A percentile compares a stretch with the other conserved stretches of the same genome.
Evolutionary conservation across 2,329 filamentous ascomycete species (phyloP).

Genomic region (Fusarium tjaetaba): DNA sequence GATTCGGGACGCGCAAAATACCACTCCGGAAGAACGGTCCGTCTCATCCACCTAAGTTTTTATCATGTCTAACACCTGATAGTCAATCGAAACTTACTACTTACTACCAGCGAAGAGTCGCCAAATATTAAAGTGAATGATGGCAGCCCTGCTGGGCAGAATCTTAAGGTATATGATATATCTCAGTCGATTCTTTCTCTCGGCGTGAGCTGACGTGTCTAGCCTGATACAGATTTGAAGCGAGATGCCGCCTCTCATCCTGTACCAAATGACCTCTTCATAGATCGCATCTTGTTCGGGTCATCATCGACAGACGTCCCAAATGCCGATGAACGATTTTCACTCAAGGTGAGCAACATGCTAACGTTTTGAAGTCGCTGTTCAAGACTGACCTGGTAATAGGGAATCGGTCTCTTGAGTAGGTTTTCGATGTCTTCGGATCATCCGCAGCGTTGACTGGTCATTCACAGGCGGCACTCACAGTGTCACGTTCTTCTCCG

Average conservation of each 20-base stretch:
- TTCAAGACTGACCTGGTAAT: not conserved
- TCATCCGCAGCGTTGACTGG: too few species aligned
- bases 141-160: accelerated
- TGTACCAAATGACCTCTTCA: constrained; percentile 5
- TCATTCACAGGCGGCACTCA: constrained; percentile 19
- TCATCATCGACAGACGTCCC: not conserved
- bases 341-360: constrained; percentile 21
- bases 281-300: constrained; percentile 26
- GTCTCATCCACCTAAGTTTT: not conserved
- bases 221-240: not conserved
- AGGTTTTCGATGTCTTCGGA: not conserved
- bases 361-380: accelerated
- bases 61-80: not conserved
- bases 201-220: accelerated
- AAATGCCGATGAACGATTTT: constrained; percentile 10
- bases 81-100: not conserved
- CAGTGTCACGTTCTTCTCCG: constrained; percentile 37
- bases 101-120: accelerated
- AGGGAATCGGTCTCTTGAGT: constrained; percentile 40
- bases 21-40: constrained; percentile 32
- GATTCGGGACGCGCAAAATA: constrained; percentile 34
- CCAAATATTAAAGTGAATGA: not conserved
- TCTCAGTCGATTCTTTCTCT: accelerated
- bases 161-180: too few species aligned
- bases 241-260: not conserved